A percentile compares a stretch with the other conserved stretches of the same genome.
These are phyloP conservation scores for Russula olivacea DNA, from an alignment of 768 basidiomycete genomes.

Conservation along the genomic window DNA sequence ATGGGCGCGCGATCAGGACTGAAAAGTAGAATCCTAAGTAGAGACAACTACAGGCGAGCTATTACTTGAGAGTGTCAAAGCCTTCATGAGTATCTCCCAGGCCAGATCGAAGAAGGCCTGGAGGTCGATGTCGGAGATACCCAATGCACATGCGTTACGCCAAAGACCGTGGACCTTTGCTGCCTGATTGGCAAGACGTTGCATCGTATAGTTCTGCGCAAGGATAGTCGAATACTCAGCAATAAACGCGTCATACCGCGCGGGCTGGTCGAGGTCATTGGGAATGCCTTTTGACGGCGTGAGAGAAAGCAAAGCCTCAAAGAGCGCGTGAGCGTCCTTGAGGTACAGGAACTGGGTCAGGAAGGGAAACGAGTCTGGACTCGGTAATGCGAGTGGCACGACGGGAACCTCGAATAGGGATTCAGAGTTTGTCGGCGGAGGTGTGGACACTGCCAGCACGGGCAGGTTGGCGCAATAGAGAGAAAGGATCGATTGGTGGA, in stretches of 20 bases:
- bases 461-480: constrained; percentile 63
- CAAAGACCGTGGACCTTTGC: constrained; percentile 42
- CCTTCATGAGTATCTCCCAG: constrained; percentile 43
- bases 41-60: neutral
- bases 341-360: constrained; percentile 65
- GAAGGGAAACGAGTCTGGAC: constrained; percentile 52
- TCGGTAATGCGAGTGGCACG: constrained; percentile 56
- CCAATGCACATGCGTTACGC: constrained; percentile 46
- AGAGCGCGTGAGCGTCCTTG: constrained; percentile 45
- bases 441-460: constrained; percentile 39
- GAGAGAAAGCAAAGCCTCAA: constrained; percentile 40
- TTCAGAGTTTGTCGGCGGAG: constrained; percentile 29
- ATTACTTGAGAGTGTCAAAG: constrained; percentile 32
- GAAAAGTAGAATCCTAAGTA: neutral
- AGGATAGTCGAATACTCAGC: constrained; percentile 25
- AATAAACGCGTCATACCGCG: constrained; percentile 11
- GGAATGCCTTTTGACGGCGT: constrained; percentile 24
- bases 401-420: constrained; percentile 46
- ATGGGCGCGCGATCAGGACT: too few relatives aligned
- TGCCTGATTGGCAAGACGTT: constrained; percentile 35
- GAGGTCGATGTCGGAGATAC: constrained; percentile 43
- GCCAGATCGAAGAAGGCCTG: constrained; percentile 46
- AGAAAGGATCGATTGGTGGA: constrained; percentile 65
- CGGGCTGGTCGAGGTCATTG: constrained; percentile 14
- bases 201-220: constrained; percentile 29